Evolutionary conservation across 2,329 filamentous ascomycete genomes (phyloP).

Genomic region (Cercospora citrullina): DNA sequence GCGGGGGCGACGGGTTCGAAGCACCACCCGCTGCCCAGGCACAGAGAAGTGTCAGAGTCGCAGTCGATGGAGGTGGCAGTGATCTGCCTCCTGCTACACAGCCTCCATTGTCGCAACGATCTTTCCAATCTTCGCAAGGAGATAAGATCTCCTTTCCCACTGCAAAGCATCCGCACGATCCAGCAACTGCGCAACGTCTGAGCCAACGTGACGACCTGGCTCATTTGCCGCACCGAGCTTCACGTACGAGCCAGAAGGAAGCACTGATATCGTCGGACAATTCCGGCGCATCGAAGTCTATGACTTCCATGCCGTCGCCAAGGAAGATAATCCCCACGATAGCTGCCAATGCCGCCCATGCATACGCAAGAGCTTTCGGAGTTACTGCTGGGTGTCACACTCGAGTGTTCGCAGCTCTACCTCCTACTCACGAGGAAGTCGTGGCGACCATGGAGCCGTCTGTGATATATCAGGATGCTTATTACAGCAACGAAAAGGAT

Average conservation of each 20-base stretch:
- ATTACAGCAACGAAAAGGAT: conserved; percentile 80
- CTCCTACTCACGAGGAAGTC: conserved; percentile 51
- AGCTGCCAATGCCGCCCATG: neutral
- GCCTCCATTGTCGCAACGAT: conserved; percentile 32
- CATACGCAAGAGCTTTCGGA: conserved; percentile 32
- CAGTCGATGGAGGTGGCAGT: neutral
- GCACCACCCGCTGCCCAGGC: conserved; percentile 21
- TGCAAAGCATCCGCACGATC: conserved; percentile 73
- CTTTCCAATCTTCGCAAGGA: conserved; percentile 43
- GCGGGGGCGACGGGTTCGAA: conserved; percentile 17
- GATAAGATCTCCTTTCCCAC: conserved; percentile 66
- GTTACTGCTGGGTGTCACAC: conserved; percentile 25
- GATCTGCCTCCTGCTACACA: conserved; percentile 18
- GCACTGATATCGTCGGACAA: neutral
- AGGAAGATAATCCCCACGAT: neutral
- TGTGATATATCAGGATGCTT: conserved; percentile 79
- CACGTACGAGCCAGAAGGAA: conserved; percentile 16
- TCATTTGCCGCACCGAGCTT: conserved; percentile 19
- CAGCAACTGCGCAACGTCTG: conserved; percentile 61
- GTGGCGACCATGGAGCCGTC: conserved; percentile 62
- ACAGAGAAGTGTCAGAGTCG: neutral
- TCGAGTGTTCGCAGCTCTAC: conserved; percentile 41
- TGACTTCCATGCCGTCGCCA: conserved; percentile 1
- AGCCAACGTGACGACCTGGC: conserved; percentile 59
- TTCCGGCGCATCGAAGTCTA: conserved; percentile 4